These are phyloP conservation scores for Cunninghamia lanceolata DNA, from an alignment of 75 land plant genomes.

Conservation along the genomic window DNA sequence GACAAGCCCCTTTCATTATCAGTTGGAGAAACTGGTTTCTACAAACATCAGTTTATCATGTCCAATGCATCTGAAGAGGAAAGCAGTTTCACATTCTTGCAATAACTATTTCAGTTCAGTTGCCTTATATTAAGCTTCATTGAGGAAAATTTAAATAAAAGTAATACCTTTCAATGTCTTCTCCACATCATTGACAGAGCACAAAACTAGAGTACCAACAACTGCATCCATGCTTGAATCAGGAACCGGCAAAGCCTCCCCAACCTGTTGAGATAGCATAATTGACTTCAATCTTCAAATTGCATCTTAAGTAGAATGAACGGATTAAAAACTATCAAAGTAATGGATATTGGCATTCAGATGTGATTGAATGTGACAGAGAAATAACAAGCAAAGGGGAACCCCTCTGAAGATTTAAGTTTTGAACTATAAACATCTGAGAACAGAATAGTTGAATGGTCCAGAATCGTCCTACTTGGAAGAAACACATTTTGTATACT, in stretches of 20 bases:
- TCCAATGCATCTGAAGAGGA: background rate
- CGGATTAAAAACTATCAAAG: background rate
- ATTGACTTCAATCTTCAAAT: background rate
- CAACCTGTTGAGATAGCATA: conserved; percentile 45
- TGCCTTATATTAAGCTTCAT: background rate
- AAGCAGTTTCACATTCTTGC: background rate
- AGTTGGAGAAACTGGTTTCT: background rate
- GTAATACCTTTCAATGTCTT: conserved; percentile 59
- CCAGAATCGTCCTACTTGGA: background rate
- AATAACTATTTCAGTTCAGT: background rate
- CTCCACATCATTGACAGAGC: conserved; percentile 75
- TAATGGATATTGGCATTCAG: background rate
- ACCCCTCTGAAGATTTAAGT: background rate
- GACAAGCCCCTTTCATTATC: background rate
- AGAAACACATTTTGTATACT: background rate
- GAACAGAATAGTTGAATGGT: background rate
- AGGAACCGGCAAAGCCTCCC: conserved; percentile 60
- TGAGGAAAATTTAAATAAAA: background rate
- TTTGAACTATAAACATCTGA: background rate
- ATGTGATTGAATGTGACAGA: background rate
- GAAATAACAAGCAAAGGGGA: background rate
- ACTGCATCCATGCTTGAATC: conserved; percentile 67
- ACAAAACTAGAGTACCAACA: conserved; percentile 74
- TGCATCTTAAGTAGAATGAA: background rate
- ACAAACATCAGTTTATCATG: background rate